These are phyloP conservation scores for Corylus avellana DNA, from an alignment of 306 rosid species.

Conservation along the genomic window DNA sequence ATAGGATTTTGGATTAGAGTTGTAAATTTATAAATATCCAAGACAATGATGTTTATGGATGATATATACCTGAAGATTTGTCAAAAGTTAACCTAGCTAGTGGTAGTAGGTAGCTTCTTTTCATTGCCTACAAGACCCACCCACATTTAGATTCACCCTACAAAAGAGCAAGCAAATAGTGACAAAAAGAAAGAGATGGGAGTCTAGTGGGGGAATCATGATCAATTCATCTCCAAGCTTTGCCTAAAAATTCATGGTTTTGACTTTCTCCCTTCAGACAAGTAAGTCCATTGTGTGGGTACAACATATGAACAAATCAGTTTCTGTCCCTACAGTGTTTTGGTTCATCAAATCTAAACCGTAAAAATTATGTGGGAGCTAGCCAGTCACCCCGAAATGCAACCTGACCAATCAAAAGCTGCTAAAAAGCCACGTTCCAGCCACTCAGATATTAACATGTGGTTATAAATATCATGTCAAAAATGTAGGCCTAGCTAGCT, in stretches of 20 bases:
- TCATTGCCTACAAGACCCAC: conserved; percentile 25
- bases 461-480: neutral
- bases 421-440: conserved; percentile 8
- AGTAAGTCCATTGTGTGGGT: neutral
- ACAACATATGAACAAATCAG: neutral
- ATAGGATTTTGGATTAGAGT: conserved; percentile 11
- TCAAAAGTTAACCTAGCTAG: conserved; percentile 54
- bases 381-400: too few relatives aligned
- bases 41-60: conserved; percentile 17
- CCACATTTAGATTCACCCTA: conserved; percentile 31
- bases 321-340: too few relatives aligned
- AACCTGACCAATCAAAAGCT: neutral
- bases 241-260: conserved; percentile 1
- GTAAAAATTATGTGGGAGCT: too few relatives aligned
- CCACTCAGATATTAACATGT: neutral
- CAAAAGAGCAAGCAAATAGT: conserved; percentile 54
- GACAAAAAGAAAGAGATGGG: conserved; percentile 49
- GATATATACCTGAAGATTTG: conserved; percentile 23
- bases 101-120: conserved; percentile 64
- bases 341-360: too few relatives aligned
- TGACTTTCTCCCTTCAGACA: conserved; percentile 1
- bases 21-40: neutral
- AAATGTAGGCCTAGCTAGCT: too few relatives aligned
- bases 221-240: conserved; percentile 27
- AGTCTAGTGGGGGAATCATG: conserved; percentile 29